phyloP scores from a whole-genome alignment of 306 rosid genomes.

The Arachis stenosperma region DNA sequence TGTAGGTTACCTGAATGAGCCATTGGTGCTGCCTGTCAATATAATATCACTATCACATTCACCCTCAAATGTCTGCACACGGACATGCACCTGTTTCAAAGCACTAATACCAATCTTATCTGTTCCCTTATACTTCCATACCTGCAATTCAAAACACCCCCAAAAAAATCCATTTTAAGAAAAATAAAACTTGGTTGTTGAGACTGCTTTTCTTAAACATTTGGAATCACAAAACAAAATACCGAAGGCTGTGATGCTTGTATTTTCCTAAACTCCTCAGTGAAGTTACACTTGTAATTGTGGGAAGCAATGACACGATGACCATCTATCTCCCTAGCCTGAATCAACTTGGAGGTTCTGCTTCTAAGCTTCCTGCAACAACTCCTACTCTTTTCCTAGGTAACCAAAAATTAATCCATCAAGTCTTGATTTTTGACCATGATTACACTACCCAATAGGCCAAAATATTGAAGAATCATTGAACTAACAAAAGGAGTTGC shows the following conservation, averaged over 20 bases:
- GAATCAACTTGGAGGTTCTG: constrained; percentile 67
- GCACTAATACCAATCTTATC: constrained; percentile 58
- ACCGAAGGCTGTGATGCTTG: constrained; percentile 73
- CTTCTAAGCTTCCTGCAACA: constrained; percentile 39
- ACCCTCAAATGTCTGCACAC: constrained; percentile 68
- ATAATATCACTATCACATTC: constrained; percentile 56
- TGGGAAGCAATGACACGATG: constrained; percentile 50
- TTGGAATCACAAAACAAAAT: background rate
- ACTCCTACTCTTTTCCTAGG: constrained; percentile 45
- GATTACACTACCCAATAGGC: background rate
- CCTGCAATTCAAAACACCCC: constrained; percentile 49
- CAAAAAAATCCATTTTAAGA: background rate
- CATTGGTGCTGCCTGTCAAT: constrained; percentile 60
- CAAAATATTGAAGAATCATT: background rate
- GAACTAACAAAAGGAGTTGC: background rate
- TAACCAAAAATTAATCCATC: constrained; percentile 28
- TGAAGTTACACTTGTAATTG: constrained; percentile 58
- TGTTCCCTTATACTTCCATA: constrained; percentile 71
- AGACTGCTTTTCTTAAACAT: background rate
- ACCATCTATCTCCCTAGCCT: constrained; percentile 78
- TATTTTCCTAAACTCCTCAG: constrained; percentile 64
- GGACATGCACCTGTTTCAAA: constrained; percentile 61
- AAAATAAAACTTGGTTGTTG: background rate
- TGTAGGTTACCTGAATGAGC: constrained; percentile 65
- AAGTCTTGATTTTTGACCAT: constrained; percentile 1